Evolutionary conservation across 805 yeast genomes (phyloP).

Genomic region (Candida ulmi): DNA sequence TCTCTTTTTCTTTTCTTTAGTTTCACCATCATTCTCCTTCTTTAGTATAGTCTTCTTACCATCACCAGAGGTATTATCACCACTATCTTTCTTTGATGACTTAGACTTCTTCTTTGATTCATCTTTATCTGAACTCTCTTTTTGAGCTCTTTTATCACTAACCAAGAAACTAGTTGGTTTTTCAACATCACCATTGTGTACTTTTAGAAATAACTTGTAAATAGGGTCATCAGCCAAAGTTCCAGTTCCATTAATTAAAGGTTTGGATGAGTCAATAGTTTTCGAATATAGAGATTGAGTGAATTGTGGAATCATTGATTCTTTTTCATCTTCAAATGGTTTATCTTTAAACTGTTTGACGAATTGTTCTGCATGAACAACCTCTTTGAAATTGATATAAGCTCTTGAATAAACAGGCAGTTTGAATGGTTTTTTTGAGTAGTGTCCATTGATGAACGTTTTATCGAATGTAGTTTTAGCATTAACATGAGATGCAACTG

Average conservation of each 20-base stretch:
- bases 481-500: slow-evolving; percentile 12
- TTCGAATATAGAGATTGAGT: slow-evolving; percentile 28
- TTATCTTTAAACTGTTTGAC: slow-evolving; percentile 17
- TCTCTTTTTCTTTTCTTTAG: slow-evolving; percentile 1
- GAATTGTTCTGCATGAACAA: slow-evolving; percentile 24
- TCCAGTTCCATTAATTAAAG: background rate
- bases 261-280: slow-evolving; percentile 20
- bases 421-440: slow-evolving; percentile 33
- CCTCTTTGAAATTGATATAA: slow-evolving; percentile 31
- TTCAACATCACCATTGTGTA: slow-evolving; percentile 14
- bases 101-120: slow-evolving; percentile 1
- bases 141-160: background rate
- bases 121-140: background rate
- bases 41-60: no score
- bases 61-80: no score
- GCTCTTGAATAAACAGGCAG: slow-evolving; percentile 36
- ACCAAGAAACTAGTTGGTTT: slow-evolving; percentile 11
- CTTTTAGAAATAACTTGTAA: slow-evolving; percentile 19
- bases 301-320: slow-evolving; percentile 29
- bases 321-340: slow-evolving; percentile 19
- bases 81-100: slow-evolving; percentile 2
- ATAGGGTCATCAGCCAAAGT: slow-evolving; percentile 14
- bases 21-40: no score
- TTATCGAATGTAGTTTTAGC: slow-evolving; percentile 10
- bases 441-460: slow-evolving; percentile 38